These are phyloP conservation scores for Lepidium africanum DNA, from an alignment of 345 rosid species.

Conservation along the genomic window DNA sequence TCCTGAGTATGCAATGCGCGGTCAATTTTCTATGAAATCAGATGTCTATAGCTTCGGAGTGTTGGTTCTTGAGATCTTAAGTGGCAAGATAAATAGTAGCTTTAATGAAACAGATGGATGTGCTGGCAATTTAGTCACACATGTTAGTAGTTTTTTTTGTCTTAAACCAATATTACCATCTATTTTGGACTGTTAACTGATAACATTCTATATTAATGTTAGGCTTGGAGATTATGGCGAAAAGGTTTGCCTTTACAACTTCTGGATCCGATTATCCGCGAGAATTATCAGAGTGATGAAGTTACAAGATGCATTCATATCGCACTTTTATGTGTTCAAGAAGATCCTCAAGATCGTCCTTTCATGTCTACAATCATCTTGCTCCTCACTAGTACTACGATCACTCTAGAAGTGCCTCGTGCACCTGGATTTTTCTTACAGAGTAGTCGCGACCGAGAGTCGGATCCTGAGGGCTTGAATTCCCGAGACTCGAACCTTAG, in stretches of 20 bases:
- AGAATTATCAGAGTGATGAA: conserved; percentile 22
- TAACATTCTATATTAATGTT: background rate
- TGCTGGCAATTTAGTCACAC: conserved; percentile 6
- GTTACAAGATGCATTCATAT: conserved; percentile 40
- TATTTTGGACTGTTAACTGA: background rate
- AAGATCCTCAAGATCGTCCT: conserved; percentile 31
- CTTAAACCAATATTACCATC: background rate
- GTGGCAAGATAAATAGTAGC: conserved; percentile 3
- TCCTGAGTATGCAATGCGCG: conserved; percentile 29
- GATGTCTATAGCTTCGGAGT: conserved; percentile 10
- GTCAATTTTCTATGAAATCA: conserved; percentile 16
- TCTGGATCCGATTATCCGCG: conserved; percentile 22
- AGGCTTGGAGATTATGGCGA: conserved; percentile 42
- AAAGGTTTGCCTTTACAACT: conserved; percentile 24
- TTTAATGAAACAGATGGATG: background rate
- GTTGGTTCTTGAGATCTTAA: conserved; percentile 24
- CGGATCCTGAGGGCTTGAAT: background rate
- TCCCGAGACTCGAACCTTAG: background rate
- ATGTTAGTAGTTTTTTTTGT: conserved; percentile 10
- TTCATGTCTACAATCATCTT: conserved; percentile 24
- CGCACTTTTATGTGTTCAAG: conserved; percentile 40
- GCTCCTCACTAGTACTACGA: conserved; percentile 23
- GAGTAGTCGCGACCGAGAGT: background rate
- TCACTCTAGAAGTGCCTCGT: conserved; percentile 17
- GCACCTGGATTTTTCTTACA: conserved; percentile 11